Evolutionary conservation across 129 eudicot genomes (phyloP).

Genomic region (Ambrosia trifida): DNA sequence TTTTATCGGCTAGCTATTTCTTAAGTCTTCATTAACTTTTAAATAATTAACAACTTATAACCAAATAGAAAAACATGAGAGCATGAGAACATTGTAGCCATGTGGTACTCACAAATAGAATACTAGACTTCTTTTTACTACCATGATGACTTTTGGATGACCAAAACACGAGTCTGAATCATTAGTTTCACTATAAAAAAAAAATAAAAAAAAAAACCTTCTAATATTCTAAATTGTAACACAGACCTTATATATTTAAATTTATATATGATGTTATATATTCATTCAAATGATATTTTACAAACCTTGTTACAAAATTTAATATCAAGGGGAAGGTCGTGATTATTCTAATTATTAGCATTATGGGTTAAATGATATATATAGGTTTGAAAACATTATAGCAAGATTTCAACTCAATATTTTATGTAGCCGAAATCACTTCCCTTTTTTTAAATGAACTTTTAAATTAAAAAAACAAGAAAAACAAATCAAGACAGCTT

Average conservation of each 20-base stretch:
- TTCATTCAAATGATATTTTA: neutral
- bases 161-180: constrained; percentile 11
- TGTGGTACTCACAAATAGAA: constrained; percentile 1
- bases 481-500: constrained; percentile 22
- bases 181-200: neutral
- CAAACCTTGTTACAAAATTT: neutral
- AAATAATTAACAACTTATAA: neutral
- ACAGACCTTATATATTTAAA: neutral
- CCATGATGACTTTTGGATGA: neutral
- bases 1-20: neutral
- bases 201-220: neutral
- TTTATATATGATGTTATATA: neutral
- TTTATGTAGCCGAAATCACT: neutral
- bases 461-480: constrained; percentile 13
- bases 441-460: neutral
- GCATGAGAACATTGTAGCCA: constrained; percentile 5
- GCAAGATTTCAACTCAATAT: neutral
- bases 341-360: neutral
- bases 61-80: neutral
- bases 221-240: neutral
- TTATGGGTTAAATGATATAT: constrained; percentile 4
- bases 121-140: neutral
- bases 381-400: neutral
- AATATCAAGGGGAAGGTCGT: neutral
- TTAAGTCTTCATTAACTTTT: constrained; percentile 5